Base-by-base conservation (phyloP, 768 basidiomycete species). In the Psilocybe cubensis region DNA sequence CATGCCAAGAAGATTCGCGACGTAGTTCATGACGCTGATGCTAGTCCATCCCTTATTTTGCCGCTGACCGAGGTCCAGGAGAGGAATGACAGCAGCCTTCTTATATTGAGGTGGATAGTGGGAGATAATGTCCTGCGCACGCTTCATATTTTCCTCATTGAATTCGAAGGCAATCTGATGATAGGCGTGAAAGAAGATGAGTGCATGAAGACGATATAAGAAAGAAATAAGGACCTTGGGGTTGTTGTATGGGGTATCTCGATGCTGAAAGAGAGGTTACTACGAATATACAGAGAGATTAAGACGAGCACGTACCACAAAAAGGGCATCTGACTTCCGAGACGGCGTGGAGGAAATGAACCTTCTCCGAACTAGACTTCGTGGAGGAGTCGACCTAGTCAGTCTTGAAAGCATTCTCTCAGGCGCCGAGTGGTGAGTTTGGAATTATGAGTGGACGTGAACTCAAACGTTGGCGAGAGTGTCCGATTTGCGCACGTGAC, bases 1-100 rank as follows among this genome's bases (percentile, higher is more conserved):
- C 85, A 99, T 90, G 67, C 91, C 94, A 27, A 98, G 82, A 28
- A 96, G 79, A 63, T 92, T 90, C 1, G 97, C 97, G 53, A 99
- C 90, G 66, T 95, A 93, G 77, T 99, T 98, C 97, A 99, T 99
- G 59, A 96, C 95, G 66, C 91, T 94, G 63, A 99, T 96, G 71
- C 91, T 94, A 23, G 96, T 98, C 93, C 94, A 99, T 65, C 93
- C 94, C 64, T 96, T 93, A 79, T 98, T 98, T 74, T 99, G 97
- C 63, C 94, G 85, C 75, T 99, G 97, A 1, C 89, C 96, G 42
- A 99, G 84, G 74, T 98, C 96, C 56, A 99, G 87, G 28, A 99
- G 82, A 45, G 97, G 97, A 70, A 99, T 98, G 65, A 94, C 89
- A 25, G 97, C 97, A 17, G 95, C 96, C 74, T 99, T 99, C 84